These are phyloP conservation scores for Cercospora janseana DNA, from an alignment of 2,329 filamentous ascomycete species.

Conservation along the genomic window DNA sequence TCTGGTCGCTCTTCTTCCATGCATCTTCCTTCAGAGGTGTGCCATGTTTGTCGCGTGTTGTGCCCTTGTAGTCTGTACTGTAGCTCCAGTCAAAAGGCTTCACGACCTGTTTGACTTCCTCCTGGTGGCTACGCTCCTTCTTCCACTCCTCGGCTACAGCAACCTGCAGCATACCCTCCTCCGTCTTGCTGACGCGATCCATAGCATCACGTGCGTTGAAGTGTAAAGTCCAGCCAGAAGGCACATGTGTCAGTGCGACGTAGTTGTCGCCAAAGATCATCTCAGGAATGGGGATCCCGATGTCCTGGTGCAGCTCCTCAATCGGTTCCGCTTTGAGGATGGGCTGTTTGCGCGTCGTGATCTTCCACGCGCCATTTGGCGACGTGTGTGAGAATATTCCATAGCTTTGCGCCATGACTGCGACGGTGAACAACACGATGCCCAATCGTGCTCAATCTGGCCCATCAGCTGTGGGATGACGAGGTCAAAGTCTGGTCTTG, in stretches of 20 bases:
- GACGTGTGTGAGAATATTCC: constrained; percentile 24
- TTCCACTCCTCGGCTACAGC: constrained; percentile 90
- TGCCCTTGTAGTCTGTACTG: constrained; percentile 81
- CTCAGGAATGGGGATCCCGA: constrained; percentile 87
- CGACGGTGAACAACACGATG: not conserved
- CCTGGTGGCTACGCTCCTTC: constrained; percentile 67
- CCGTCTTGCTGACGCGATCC: constrained; percentile 91
- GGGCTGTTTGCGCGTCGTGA: constrained; percentile 83
- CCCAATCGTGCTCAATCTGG: not conserved
- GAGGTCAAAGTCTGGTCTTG: constrained; percentile 5
- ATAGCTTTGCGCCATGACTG: constrained; percentile 20
- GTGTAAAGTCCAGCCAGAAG: constrained; percentile 71
- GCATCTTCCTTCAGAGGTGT: constrained; percentile 11
- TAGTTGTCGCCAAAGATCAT: constrained; percentile 99
- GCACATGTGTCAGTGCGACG: constrained; percentile 69
- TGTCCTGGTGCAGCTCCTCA: constrained; percentile 72
- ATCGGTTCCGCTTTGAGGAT: constrained; percentile 92
- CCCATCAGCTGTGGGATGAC: not conserved
- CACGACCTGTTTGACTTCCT: constrained; percentile 87
- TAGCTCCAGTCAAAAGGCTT: constrained; percentile 99
- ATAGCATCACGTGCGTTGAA: constrained; percentile 88
- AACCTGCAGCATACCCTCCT: constrained; percentile 84
- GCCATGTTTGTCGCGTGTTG: constrained; percentile 42
- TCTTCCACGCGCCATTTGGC: constrained; percentile 41
- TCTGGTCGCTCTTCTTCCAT: constrained; percentile 34